Evolutionary conservation across 495 filamentous ascomycete species (phyloP), one percentile per base, ranked within the genome.

Genomic region (Gamarada debralockiae): DNA sequence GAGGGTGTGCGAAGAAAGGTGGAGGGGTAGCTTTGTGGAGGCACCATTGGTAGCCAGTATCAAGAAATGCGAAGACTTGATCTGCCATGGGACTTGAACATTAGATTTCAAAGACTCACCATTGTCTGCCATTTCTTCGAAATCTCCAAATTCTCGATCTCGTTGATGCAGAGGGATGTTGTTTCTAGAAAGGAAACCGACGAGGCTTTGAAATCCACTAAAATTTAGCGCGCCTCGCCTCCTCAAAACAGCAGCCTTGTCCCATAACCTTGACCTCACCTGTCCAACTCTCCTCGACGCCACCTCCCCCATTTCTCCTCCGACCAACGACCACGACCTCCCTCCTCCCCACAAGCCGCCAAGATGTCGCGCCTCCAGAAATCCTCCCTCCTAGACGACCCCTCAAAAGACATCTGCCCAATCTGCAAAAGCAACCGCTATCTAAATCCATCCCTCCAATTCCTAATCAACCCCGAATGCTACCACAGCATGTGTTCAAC

Each of bases 401-500:
- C 60, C 25, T 56, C 67, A 46, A 72, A 80, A 54, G 90, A 97
- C 69, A 87, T 90, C 65, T 99, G 93, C 72, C 95, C 92, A 39
- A 87, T 97, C 60, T 99, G 93, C 85, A 96, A 95, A 70, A 91
- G 89, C 48, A 86, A 86, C 50, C 87, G 89, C 50, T 97, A 97
- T 75, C 83, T 97, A 64, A 97, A 96, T 73, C 84, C 83, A 20
- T 82, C 89, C 71, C 91, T 99, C 81, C 76, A 80, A 47, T 96
- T 99, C 71, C 86, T 95, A 56, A 89, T 97, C 69, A 96, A 97
- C 69, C 88, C 92, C 15, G 89, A 95, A 74, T 99, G 93, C 79
- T 99, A 97, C 77, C 93, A 99, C 79, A 89, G 87, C 56, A 96
- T 99, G 90, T 99, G 93, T 72, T 81, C 84, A 61, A 88, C 85